A percentile compares a stretch with the other conserved stretches of the same genome.
phyloP scores from a whole-genome alignment of 768 basidiomycete species.

The Leucocoprinus leucothites region DNA sequence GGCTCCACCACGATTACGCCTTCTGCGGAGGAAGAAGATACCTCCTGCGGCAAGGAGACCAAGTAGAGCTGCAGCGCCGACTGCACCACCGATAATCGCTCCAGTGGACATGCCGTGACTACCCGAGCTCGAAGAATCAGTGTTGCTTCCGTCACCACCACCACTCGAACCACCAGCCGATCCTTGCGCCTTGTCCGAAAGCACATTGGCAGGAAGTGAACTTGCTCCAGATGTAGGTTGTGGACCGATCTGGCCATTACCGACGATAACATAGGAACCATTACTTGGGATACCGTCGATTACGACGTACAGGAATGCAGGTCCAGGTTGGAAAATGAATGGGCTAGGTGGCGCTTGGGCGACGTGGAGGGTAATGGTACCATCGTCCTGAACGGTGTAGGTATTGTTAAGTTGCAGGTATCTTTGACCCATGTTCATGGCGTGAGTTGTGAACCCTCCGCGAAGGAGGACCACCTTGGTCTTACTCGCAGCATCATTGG shows the following conservation, averaged over 20 bases:
- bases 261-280: constrained; percentile 74
- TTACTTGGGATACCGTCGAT: constrained; percentile 83
- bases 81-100: constrained; percentile 45
- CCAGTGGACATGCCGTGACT: constrained; percentile 30
- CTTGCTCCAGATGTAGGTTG: constrained; percentile 52
- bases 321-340: constrained; percentile 87
- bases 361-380: constrained; percentile 75
- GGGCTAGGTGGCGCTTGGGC: constrained; percentile 82
- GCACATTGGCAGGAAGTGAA: constrained; percentile 48
- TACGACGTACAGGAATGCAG: constrained; percentile 78
- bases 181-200: constrained; percentile 36
- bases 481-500: constrained; percentile 70
- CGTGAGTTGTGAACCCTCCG: constrained; percentile 83
- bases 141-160: not conserved
- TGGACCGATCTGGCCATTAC: constrained; percentile 70
- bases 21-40: constrained; percentile 14
- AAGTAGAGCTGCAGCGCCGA: constrained; percentile 51
- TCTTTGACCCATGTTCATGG: constrained; percentile 88
- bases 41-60: constrained; percentile 36
- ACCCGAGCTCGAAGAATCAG: constrained; percentile 15
- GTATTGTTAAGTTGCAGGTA: constrained; percentile 81
- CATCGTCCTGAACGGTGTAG: constrained; percentile 76
- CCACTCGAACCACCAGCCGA: constrained; percentile 14
- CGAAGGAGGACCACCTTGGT: constrained; percentile 77
- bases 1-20: constrained; percentile 5